A percentile compares a stretch with the other conserved stretches of the same genome.
These are phyloP conservation scores for Pistacia vera DNA, from an alignment of 345 rosid genomes.

Conservation along the genomic window DNA sequence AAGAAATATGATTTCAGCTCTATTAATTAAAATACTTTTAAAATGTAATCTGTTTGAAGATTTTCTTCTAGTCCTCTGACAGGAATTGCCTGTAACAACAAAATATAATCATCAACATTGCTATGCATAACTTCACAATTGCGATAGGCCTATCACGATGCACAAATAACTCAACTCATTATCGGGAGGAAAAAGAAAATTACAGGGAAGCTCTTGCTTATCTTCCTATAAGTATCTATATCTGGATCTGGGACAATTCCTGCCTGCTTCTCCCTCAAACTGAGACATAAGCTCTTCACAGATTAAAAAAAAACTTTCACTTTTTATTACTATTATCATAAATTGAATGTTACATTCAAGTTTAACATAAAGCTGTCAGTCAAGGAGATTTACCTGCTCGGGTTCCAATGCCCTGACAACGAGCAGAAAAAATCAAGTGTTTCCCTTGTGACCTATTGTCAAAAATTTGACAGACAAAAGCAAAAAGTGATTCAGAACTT, in stretches of 20 bases:
- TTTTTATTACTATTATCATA: not conserved
- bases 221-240: not conserved
- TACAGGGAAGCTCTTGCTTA: not conserved
- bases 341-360: not conserved
- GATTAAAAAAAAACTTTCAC: not conserved
- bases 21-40: constrained; percentile 20
- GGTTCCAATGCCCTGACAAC: constrained; percentile 31
- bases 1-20: not conserved
- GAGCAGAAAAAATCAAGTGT: constrained; percentile 30
- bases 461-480: too few relatives aligned
- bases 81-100: constrained; percentile 25
- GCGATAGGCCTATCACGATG: too few relatives aligned
- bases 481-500: too few relatives aligned
- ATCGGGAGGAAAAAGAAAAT: not conserved
- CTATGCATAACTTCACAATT: too few relatives aligned
- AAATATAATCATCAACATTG: not conserved
- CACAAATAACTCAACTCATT: too few relatives aligned
- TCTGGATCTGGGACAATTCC: constrained; percentile 30
- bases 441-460: too few relatives aligned
- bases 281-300: constrained; percentile 15
- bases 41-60: constrained; percentile 34
- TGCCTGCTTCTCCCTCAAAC: constrained; percentile 26
- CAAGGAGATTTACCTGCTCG: constrained; percentile 22
- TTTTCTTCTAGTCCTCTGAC: constrained; percentile 24
- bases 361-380: not conserved